Conservation (phyloP, 2,329 filamentous ascomycete genomes). For the Cordyceps javanica region DNA sequence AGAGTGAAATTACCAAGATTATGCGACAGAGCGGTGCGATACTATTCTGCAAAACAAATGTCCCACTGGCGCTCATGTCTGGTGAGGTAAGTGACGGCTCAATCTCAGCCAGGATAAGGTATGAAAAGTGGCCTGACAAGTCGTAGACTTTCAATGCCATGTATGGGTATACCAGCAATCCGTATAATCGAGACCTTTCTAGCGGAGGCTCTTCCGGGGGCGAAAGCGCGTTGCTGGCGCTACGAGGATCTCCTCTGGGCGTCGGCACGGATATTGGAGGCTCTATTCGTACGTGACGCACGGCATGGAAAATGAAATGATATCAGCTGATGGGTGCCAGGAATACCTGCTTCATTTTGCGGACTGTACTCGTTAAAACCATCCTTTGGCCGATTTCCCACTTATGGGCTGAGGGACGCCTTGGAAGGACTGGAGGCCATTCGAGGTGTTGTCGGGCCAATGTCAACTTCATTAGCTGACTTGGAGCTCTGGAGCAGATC, state of each 20-base stretch:
- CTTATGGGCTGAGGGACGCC: neutral
- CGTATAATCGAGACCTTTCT: neutral
- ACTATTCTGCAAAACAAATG: neutral
- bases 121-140: neutral
- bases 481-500: neutral
- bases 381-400: neutral
- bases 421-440: neutral
- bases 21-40: neutral
- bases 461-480: neutral
- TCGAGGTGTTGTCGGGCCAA: neutral
- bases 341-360: neutral
- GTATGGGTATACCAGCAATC: neutral
- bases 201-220: neutral
- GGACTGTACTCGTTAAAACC: neutral
- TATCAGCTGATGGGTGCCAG: neutral
- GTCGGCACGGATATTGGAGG: neutral
- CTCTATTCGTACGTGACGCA: neutral
- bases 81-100: neutral
- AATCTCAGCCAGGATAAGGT: no score
- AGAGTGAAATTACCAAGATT: neutral
- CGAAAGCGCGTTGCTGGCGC: neutral
- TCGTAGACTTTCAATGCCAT: neutral
- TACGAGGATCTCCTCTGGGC: neutral
- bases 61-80: neutral
- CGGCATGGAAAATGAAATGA: no score